Percentiles rank a stretch among this genome's conserved stretches.
Evolutionary conservation across 2,329 filamentous ascomycete species (phyloP).

Genomic region (Myriosclerotinia scirpicola): DNA sequence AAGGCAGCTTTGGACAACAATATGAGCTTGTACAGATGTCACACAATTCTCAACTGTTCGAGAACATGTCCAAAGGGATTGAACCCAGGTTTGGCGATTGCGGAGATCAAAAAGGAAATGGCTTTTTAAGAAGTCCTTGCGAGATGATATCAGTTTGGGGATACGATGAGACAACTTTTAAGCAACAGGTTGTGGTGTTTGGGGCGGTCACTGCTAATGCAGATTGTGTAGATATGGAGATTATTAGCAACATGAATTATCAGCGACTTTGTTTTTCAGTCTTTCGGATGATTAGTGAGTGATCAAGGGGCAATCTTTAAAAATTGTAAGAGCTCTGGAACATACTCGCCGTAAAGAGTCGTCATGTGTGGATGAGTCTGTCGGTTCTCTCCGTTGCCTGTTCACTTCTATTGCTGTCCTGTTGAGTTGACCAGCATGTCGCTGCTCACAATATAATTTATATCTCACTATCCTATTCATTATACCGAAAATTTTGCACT

Average conservation of each 20-base stretch:
- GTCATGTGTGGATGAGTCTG: too few species aligned
- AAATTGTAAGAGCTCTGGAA: too few species aligned
- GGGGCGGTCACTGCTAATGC: conserved; percentile 21
- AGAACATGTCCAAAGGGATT: conserved; percentile 97
- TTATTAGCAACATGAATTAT: conserved; percentile 21
- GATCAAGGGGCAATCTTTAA: too few species aligned
- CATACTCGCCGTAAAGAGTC: too few species aligned
- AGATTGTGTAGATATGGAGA: conserved; percentile 22
- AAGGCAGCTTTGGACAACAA: conserved; percentile 94
- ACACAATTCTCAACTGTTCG: conserved; percentile 99
- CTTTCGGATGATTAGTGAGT: background rate
- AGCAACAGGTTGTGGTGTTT: conserved; percentile 21
- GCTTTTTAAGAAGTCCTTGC: conserved; percentile 46
- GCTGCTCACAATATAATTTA: too few species aligned
- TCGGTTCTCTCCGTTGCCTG: too few species aligned
- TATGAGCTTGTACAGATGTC: conserved; percentile 98
- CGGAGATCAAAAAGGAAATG: conserved; percentile 98
- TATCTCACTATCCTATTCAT: too few species aligned
- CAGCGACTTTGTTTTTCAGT: background rate
- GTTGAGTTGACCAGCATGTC: too few species aligned
- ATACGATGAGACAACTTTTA: conserved; percentile 10
- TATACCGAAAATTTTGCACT: too few species aligned
- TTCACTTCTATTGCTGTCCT: too few species aligned
- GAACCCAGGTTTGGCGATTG: conserved; percentile 93
- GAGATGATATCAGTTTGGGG: conserved; percentile 3